These are phyloP conservation scores for Acanthamoeba comandoni DNA, from an alignment of 208 protist species.

Conservation along the genomic window DNA sequence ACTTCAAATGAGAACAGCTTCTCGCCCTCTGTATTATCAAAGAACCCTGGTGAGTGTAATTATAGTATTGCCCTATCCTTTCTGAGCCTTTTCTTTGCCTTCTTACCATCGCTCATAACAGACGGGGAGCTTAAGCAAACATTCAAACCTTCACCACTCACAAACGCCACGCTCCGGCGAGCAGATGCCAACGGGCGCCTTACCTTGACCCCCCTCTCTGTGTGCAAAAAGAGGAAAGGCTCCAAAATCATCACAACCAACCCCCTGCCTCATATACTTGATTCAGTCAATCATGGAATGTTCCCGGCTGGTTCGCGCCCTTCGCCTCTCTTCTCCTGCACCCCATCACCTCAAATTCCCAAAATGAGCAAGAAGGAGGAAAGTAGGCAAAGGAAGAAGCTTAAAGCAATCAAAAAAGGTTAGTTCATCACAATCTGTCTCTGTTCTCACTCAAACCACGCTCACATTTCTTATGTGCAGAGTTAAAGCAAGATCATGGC, in stretches of 20 bases:
- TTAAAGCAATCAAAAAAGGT: slow-evolving; percentile 45
- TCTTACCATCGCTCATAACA: too few species aligned
- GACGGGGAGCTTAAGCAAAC: too few species aligned
- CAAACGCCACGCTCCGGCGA: too few species aligned
- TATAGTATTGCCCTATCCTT: too few species aligned
- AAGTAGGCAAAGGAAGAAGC: neutral
- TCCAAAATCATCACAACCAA: slow-evolving; percentile 67
- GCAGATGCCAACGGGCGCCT: too few species aligned
- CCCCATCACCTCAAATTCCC: slow-evolving; percentile 1
- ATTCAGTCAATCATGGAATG: neutral
- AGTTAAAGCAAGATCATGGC: slow-evolving; percentile 4
- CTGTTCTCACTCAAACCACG: neutral
- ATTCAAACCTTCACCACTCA: too few species aligned
- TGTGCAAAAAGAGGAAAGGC: neutral
- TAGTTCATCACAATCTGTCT: neutral
- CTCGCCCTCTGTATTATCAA: too few species aligned
- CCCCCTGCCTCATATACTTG: slow-evolving; percentile 29
- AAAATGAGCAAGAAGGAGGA: slow-evolving; percentile 58
- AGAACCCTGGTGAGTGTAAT: too few species aligned
- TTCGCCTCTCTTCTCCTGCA: neutral
- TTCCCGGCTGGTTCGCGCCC: neutral
- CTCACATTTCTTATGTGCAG: neutral
- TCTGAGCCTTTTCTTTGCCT: too few species aligned
- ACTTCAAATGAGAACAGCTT: too few species aligned
- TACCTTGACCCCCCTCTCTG: slow-evolving; percentile 6